phyloP scores from a whole-genome alignment of 495 filamentous ascomycete genomes.

The Parmelia sp. region DNA sequence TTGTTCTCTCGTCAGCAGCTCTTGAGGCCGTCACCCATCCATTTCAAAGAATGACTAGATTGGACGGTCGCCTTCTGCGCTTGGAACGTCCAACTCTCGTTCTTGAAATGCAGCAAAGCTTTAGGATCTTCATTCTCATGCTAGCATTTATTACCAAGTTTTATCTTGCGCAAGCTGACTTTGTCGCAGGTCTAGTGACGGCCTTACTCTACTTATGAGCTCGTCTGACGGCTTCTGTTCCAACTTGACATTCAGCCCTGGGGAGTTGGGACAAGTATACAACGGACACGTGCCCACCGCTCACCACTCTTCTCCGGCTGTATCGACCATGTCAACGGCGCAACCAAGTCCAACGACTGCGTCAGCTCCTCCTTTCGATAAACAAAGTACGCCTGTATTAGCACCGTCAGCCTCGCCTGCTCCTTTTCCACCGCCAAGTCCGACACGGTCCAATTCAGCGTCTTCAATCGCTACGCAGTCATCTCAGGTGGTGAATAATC shows the following conservation, averaged over 20 bases:
- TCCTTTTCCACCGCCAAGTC: conserved; percentile 54
- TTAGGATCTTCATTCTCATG: neutral
- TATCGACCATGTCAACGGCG: conserved; percentile 42
- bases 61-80: neutral
- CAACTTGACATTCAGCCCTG: conserved; percentile 71
- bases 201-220: conserved; percentile 84
- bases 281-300: conserved; percentile 55
- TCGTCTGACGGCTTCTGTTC: conserved; percentile 99
- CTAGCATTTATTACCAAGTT: neutral
- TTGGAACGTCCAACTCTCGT: neutral
- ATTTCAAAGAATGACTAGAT: too few relatives aligned
- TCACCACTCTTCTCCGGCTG: conserved; percentile 37
- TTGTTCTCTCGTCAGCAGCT: neutral
- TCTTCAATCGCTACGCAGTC: conserved; percentile 70
- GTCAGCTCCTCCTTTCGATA: conserved; percentile 49
- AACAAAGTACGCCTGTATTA: conserved; percentile 39
- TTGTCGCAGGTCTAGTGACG: conserved; percentile 79
- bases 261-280: conserved; percentile 84
- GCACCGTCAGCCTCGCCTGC: conserved; percentile 40
- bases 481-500: conserved; percentile 57
- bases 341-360: conserved; percentile 61
- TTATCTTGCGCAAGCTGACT: conserved; percentile 8
- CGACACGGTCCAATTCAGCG: conserved; percentile 74
- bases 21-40: neutral
- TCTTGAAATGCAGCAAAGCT: neutral